Evolutionary conservation across 805 yeast species (phyloP).

Genomic region (Pichia kluyveri): DNA sequence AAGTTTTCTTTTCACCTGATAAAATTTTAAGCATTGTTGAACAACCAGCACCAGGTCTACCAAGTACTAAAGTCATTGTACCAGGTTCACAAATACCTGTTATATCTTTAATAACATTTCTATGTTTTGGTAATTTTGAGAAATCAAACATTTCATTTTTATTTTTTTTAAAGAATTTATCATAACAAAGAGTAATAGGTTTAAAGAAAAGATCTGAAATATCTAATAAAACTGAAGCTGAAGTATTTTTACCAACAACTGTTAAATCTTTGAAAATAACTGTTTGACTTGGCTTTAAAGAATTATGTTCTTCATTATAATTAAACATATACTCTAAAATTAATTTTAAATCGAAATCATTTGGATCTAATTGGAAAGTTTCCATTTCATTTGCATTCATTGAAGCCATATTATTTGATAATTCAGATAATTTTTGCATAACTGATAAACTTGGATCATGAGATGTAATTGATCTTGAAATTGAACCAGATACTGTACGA

Average conservation of each 20-base stretch:
- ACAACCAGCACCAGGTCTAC: conserved; percentile 59
- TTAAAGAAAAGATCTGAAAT: conserved; percentile 35
- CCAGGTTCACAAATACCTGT: conserved; percentile 33
- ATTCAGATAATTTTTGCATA: conserved; percentile 3
- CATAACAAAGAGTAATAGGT: conserved; percentile 12
- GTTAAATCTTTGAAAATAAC: conserved; percentile 36
- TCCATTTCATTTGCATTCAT: conserved; percentile 11
- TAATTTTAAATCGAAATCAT: conserved; percentile 31
- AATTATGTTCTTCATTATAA: conserved; percentile 34
- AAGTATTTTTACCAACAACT: conserved; percentile 39
- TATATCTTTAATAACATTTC: conserved; percentile 16
- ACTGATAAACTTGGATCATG: conserved; percentile 1
- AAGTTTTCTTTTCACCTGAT: conserved; percentile 35
- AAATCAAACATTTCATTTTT: conserved; percentile 18
- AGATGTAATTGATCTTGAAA: conserved; percentile 1
- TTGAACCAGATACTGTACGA: neutral
- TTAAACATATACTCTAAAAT: conserved; percentile 29
- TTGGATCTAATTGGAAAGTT: conserved; percentile 9
- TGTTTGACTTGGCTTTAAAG: conserved; percentile 29
- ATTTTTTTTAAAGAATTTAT: conserved; percentile 12
- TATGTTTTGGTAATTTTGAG: conserved; percentile 11
- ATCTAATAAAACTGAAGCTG: conserved; percentile 36
- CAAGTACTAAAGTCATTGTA: conserved; percentile 44
- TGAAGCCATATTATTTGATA: conserved; percentile 8
- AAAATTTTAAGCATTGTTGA: conserved; percentile 41